Evolutionary conservation across 2,329 filamentous ascomycete genomes (phyloP).

Genomic region (Penicillium sp.): DNA sequence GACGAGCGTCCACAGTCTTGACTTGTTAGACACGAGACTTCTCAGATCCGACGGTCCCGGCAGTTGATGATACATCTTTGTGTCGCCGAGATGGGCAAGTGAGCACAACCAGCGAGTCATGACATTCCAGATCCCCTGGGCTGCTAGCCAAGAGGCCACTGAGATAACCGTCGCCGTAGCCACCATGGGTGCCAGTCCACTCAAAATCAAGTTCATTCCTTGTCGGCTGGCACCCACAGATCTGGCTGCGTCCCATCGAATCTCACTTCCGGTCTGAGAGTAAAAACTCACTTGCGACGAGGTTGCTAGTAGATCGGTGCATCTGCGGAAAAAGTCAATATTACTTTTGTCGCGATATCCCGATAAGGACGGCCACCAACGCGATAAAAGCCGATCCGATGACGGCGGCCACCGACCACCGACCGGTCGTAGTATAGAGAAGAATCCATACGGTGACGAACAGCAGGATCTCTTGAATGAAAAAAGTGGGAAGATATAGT

Average conservation of each 20-base stretch:
- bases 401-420: constrained; percentile 16
- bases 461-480: constrained; percentile 28
- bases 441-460: constrained; percentile 24
- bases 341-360: background rate
- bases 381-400: constrained; percentile 22
- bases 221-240: constrained; percentile 29
- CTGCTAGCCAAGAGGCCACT: constrained; percentile 21
- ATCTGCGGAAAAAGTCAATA: constrained; percentile 12
- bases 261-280: constrained; percentile 32
- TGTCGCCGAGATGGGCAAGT: constrained; percentile 16
- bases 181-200: constrained; percentile 28
- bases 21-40: constrained; percentile 2
- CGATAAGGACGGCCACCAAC: constrained; percentile 16
- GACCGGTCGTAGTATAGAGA: constrained; percentile 24
- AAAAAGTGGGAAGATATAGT: constrained; percentile 32
- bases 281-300: constrained; percentile 34
- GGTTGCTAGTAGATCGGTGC: constrained; percentile 22
- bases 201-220: constrained; percentile 31
- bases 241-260: constrained; percentile 33
- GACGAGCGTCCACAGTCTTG: constrained; percentile 22
- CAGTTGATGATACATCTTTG: constrained; percentile 13
- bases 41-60: constrained; percentile 16
- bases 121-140: constrained; percentile 24
- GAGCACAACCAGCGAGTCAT: constrained; percentile 25
- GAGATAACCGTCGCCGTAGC: constrained; percentile 19